These are phyloP conservation scores for Conoideocrella luteorostrata DNA, from an alignment of 2,329 filamentous ascomycete species.

Conservation along the genomic window DNA sequence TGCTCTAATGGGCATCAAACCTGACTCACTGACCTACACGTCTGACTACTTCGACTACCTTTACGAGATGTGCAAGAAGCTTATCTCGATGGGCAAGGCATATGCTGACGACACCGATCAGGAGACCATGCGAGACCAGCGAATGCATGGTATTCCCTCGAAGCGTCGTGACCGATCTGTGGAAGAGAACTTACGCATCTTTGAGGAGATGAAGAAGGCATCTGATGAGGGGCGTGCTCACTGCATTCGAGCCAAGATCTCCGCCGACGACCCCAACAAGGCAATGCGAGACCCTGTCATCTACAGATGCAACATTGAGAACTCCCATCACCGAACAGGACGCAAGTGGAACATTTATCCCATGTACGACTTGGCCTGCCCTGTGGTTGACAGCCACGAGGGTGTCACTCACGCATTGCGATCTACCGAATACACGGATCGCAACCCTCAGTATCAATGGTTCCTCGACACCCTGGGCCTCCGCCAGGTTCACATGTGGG, in stretches of 20 bases:
- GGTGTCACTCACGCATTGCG: constrained; percentile 78
- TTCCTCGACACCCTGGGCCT: constrained; percentile 69
- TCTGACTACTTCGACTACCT: constrained; percentile 94
- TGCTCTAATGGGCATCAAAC: constrained; percentile 82
- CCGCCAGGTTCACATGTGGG: constrained; percentile 76
- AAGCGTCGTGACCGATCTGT: constrained; percentile 69
- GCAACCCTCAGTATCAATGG: constrained; percentile 83
- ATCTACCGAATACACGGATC: constrained; percentile 82
- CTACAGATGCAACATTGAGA: constrained; percentile 75
- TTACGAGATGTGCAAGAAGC: constrained; percentile 74
- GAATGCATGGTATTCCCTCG: constrained; percentile 78
- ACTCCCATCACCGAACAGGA: constrained; percentile 70
- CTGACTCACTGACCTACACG: constrained; percentile 81
- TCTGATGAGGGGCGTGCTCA: constrained; percentile 72
- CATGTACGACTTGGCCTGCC: constrained; percentile 82
- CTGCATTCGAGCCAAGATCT: constrained; percentile 94
- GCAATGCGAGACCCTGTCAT: constrained; percentile 95
- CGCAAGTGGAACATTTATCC: constrained; percentile 79
- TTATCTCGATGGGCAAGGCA: constrained; percentile 81
- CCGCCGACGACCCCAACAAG: constrained; percentile 87
- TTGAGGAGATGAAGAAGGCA: constrained; percentile 89
- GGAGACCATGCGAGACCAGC: constrained; percentile 78
- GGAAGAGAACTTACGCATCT: constrained; percentile 79
- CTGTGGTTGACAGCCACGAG: constrained; percentile 73
- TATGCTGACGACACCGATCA: constrained; percentile 94